Conservation (phyloP, 1,284 basidiomycete genomes). For the Cutaneotrichosporon sp. region DNA sequence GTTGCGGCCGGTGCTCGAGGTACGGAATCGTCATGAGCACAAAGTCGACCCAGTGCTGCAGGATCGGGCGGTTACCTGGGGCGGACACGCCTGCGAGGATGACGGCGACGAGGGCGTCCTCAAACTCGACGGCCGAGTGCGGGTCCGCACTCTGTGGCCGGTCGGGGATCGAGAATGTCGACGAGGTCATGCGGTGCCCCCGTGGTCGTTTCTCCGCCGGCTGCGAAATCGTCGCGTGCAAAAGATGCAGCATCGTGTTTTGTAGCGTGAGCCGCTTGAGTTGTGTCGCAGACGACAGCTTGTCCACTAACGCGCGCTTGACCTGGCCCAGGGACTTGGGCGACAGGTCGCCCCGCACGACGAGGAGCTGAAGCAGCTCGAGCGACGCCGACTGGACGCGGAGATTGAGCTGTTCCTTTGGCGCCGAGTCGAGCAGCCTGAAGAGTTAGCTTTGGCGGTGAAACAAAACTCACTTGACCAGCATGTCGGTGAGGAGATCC, state of each 20-base stretch:
- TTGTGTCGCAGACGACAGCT: slow-evolving; percentile 70
- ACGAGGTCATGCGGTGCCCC: slow-evolving; percentile 26
- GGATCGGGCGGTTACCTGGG: slow-evolving; percentile 64
- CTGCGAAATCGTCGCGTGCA: slow-evolving; percentile 75
- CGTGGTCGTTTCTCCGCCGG: slow-evolving; percentile 39
- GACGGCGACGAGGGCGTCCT: slow-evolving; percentile 61
- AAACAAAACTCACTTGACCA: slow-evolving; percentile 6
- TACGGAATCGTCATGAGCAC: slow-evolving; percentile 78
- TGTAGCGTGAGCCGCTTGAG: slow-evolving; percentile 69
- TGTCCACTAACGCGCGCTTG: slow-evolving; percentile 66
- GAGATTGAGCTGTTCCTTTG: slow-evolving; percentile 49
- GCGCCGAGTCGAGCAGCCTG: slow-evolving; percentile 12
- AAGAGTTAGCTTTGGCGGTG: background rate
- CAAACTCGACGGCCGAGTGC: slow-evolving; percentile 13
- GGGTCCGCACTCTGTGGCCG: slow-evolving; percentile 1
- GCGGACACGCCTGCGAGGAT: slow-evolving; percentile 72
- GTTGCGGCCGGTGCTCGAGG: slow-evolving; percentile 53
- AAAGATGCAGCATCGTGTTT: slow-evolving; percentile 84
- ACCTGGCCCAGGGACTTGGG: slow-evolving; percentile 57
- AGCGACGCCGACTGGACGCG: slow-evolving; percentile 67
- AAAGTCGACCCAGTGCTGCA: slow-evolving; percentile 97
- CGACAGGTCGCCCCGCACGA: slow-evolving; percentile 72
- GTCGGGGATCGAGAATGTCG: slow-evolving; percentile 17
- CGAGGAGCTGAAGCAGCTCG: slow-evolving; percentile 74
- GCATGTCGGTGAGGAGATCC: slow-evolving; percentile 10